phyloP scores from a whole-genome alignment of 1,139 yeast genomes.

The Debaryomyces nepalensis region DNA sequence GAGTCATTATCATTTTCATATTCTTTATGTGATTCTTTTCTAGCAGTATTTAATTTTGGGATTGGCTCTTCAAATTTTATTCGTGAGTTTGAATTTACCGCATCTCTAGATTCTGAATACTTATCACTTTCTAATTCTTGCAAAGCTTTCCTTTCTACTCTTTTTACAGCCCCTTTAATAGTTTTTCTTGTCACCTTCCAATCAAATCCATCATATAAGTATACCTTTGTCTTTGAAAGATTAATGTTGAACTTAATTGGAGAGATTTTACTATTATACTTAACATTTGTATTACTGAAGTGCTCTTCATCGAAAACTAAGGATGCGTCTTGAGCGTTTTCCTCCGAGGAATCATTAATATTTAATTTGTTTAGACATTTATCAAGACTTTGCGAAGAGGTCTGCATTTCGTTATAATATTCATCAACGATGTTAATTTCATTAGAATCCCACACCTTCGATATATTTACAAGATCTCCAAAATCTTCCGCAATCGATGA shows the following conservation, averaged over 20 bases:
- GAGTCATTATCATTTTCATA: conserved; percentile 20
- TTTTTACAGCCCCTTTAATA: conserved; percentile 64
- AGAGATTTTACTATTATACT: conserved; percentile 19
- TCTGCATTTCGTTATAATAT: conserved; percentile 21
- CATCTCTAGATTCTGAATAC: conserved; percentile 6
- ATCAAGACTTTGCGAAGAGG: conserved; percentile 6
- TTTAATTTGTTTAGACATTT: conserved; percentile 7
- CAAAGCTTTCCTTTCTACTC: conserved; percentile 56
- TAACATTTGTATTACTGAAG: conserved; percentile 32
- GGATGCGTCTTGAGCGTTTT: conserved; percentile 3
- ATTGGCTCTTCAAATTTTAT: conserved; percentile 15
- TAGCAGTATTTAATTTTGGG: no score
- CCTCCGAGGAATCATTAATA: conserved; percentile 3
- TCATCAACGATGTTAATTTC: conserved; percentile 28
- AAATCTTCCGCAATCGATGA: not conserved
- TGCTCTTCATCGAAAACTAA: conserved; percentile 49
- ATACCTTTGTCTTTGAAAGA: conserved; percentile 49
- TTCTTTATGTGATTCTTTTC: conserved; percentile 12
- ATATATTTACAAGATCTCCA: not conserved
- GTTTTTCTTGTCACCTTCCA: conserved; percentile 80
- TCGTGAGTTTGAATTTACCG: not conserved
- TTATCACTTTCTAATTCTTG: conserved; percentile 19
- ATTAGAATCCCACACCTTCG: not conserved
- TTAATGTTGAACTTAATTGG: conserved; percentile 40
- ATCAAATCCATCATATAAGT: conserved; percentile 88